phyloP scores from a whole-genome alignment of 2,329 filamentous ascomycete genomes.

The Clonostachys sp. region DNA sequence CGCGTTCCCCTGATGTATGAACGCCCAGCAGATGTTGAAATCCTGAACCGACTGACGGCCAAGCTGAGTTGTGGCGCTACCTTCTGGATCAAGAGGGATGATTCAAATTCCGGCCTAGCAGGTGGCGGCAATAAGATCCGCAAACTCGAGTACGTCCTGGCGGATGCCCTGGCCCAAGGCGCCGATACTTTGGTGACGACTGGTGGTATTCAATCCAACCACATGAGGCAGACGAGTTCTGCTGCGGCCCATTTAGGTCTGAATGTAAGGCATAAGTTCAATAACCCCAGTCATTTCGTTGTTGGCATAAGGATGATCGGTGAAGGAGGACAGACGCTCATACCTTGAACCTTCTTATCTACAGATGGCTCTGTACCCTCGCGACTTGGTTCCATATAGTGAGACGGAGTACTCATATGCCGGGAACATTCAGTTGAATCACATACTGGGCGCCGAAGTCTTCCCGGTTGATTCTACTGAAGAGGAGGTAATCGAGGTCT shows the following conservation, averaged over 20 bases:
- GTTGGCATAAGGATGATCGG: not conserved
- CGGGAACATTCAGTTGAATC: constrained; percentile 11
- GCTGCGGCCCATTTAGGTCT: constrained; percentile 21
- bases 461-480: constrained; percentile 3
- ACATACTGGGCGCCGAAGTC: constrained; percentile 8
- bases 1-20: constrained; percentile 5
- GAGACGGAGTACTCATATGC: constrained; percentile 5
- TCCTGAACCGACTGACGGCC: constrained; percentile 1
- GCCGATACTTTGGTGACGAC: constrained; percentile 23
- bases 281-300: constrained; percentile 4
- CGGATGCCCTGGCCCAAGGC: constrained; percentile 17
- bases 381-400: not conserved
- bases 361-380: constrained; percentile 4
- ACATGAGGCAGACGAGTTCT: constrained; percentile 25
- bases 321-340: not conserved
- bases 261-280: constrained; percentile 1
- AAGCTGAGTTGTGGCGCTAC: not conserved
- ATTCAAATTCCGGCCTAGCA: constrained; percentile 20
- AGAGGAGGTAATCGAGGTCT: not conserved
- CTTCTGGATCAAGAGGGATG: constrained; percentile 10
- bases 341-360: not conserved
- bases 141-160: constrained; percentile 28
- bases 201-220: constrained; percentile 27
- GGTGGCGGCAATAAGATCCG: constrained; percentile 29
- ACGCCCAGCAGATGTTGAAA: constrained; percentile 5